Base-by-base conservation (phyloP, 805 yeast genomes). In the Saccharomycopsis sp. region DNA sequence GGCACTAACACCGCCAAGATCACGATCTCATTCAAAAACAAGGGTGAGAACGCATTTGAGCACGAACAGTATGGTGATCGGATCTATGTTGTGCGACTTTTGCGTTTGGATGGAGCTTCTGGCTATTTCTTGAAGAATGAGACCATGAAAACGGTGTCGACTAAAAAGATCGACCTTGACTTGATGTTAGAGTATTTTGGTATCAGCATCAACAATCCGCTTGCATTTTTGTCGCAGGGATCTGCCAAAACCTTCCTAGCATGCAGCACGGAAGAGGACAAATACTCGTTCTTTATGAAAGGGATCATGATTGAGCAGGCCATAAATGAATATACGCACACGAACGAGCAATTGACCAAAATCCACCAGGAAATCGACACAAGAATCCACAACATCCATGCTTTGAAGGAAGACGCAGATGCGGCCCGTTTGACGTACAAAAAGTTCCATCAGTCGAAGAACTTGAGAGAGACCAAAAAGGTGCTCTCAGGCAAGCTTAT, bases 171-270 rank as follows among this genome's bases (percentile, higher is more conserved):
- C 34, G 87, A 84, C 14, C 71, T 94, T 34, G 89, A 83, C 63
- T 80, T 79, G 3, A 85, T 94, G 2, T 72, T 91, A 53, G 84
- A 81, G 63, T 80, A 78, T 62, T 90, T 86, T 67, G 84, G 86
- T 52, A 85, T 93, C 50, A 85, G 89, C 3, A 86, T 94, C 24
- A 92, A 85, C 65, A 94, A 94, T 65, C 97, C 97, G 3, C 82
- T 94, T 81, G 88, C 96, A 1, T 88, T 94, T 66, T 75, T 94
- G 54, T 89, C 96, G 0, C 99, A 94, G 70, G 97, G 94, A 65
- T 88, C 86, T 61, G 98, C 99, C 1, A 82, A 96, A 64, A 87
- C 92, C 15, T 94, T 94, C 68, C 73, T 94, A 62, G 87, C 96
- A 0, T 82, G 85, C 35, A 83, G 94, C 2, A 78, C 89, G 2